A percentile compares a stretch with the other conserved stretches of the same genome.
Evolutionary conservation across 495 filamentous ascomycete species (phyloP).

Genomic region (Xylaria castorea): DNA sequence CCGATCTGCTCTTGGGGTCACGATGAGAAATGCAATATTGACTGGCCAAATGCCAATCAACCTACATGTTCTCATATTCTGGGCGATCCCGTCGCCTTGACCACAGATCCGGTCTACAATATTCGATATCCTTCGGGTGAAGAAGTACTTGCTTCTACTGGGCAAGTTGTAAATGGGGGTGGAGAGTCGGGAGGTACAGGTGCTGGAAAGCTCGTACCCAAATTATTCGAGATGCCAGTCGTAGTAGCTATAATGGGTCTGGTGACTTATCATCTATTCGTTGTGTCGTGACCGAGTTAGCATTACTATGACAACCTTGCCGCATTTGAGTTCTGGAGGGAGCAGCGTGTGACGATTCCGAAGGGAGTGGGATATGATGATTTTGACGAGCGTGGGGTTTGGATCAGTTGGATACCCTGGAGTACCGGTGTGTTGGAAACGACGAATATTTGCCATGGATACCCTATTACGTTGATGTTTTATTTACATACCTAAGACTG

Average conservation of each 20-base stretch:
- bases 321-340: neutral
- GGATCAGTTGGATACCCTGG: conserved; percentile 23
- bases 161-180: conserved; percentile 39
- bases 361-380: neutral
- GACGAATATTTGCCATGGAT: conserved; percentile 21
- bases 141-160: conserved; percentile 46
- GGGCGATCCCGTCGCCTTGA: conserved; percentile 45
- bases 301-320: neutral
- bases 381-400: conserved; percentile 18
- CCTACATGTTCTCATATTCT: conserved; percentile 47
- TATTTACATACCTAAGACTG: neutral
- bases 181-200: conserved; percentile 14
- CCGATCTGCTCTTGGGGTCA: conserved; percentile 41
- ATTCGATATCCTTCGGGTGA: conserved; percentile 53
- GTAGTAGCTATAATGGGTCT: conserved; percentile 17
- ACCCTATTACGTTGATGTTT: conserved; percentile 25
- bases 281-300: neutral
- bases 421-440: conserved; percentile 12
- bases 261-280: conserved; percentile 17
- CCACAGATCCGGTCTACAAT: conserved; percentile 52
- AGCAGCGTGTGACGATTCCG: neutral
- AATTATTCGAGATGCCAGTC: conserved; percentile 14
- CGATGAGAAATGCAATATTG: conserved; percentile 52
- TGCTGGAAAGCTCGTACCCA: conserved; percentile 3
- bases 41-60: conserved; percentile 56